phyloP scores from a whole-genome alignment of 352 stramenopile species.

The Globisporangium mamillatum region DNA sequence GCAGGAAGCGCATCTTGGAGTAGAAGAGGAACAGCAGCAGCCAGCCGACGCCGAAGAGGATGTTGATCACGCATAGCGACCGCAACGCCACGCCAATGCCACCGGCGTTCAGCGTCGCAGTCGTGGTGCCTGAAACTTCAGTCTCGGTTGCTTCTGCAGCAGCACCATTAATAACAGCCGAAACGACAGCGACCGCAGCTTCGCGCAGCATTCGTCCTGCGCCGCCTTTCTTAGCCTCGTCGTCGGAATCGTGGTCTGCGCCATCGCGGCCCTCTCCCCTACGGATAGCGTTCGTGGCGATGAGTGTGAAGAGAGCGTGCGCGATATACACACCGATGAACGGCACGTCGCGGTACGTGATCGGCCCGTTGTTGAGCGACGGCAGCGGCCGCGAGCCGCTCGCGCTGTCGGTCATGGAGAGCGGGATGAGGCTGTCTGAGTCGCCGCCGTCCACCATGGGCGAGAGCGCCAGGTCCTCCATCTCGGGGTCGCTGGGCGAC shows the following conservation, averaged over 20 bases:
- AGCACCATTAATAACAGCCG: not conserved
- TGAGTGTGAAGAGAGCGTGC: slow-evolving; percentile 50
- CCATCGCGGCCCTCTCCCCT: slow-evolving; percentile 22
- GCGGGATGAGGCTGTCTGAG: slow-evolving; percentile 52
- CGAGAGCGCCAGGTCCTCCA: slow-evolving; percentile 62
- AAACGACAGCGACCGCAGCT: slow-evolving; percentile 13
- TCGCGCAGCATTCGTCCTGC: slow-evolving; percentile 9
- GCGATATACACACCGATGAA: slow-evolving; percentile 49
- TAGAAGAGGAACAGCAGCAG: slow-evolving; percentile 72
- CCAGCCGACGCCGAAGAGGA: slow-evolving; percentile 70
- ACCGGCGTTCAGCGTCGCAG: slow-evolving; percentile 26
- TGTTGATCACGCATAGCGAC: slow-evolving; percentile 67
- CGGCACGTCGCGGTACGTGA: slow-evolving; percentile 58
- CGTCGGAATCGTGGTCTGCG: slow-evolving; percentile 2
- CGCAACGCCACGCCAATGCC: slow-evolving; percentile 54
- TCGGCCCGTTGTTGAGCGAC: slow-evolving; percentile 53
- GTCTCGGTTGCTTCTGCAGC: not conserved
- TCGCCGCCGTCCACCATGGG: slow-evolving; percentile 34
- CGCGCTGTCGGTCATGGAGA: slow-evolving; percentile 67
- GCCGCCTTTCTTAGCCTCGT: slow-evolving; percentile 2
- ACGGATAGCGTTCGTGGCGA: slow-evolving; percentile 44
- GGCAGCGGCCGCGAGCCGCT: slow-evolving; percentile 55
- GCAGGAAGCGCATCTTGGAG: slow-evolving; percentile 71
- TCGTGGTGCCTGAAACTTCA: not conserved
- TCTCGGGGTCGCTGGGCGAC: slow-evolving; percentile 24